Conservation (phyloP, 2,329 filamentous ascomycete genomes). For the Incumbomyces lentus region DNA sequence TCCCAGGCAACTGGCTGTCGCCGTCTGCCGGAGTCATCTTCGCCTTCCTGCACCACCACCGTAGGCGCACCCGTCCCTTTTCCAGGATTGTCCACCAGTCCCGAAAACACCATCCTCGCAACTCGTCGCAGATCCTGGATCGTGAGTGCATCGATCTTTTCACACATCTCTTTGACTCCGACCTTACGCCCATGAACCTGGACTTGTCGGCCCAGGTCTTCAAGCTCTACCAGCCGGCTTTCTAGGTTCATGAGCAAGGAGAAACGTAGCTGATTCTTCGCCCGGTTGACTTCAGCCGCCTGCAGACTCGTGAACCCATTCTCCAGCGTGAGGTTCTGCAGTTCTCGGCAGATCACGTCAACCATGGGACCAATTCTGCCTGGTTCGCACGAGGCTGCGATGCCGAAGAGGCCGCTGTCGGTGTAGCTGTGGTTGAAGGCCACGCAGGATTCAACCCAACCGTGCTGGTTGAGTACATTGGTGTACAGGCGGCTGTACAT, state of each 20-base stretch:
- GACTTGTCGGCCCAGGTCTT: conserved; percentile 88
- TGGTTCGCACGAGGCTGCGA: conserved; percentile 75
- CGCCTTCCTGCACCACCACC: conserved; percentile 85
- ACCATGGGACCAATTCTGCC: conserved; percentile 72
- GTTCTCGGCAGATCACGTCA: conserved; percentile 87
- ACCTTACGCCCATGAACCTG: conserved; percentile 94
- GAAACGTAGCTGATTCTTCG: conserved; percentile 91
- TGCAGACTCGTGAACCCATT: conserved; percentile 63
- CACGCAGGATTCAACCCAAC: conserved; percentile 92
- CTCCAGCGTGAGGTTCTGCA: conserved; percentile 66
- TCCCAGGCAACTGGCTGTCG: conserved; percentile 64
- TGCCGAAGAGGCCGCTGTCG: conserved; percentile 89
- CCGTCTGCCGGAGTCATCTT: conserved; percentile 57
- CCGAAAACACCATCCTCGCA: conserved; percentile 66
- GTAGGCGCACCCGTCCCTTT: conserved; percentile 79
- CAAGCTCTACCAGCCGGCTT: conserved; percentile 91
- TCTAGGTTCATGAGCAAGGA: conserved; percentile 95
- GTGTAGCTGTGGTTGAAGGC: conserved; percentile 98
- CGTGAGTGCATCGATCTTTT: conserved; percentile 70
- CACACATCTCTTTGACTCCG: conserved; percentile 86
- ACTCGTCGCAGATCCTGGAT: conserved; percentile 73
- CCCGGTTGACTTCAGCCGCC: conserved; percentile 69
- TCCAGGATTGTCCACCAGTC: conserved; percentile 63
- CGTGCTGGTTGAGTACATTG: conserved; percentile 93
- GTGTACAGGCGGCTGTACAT: conserved; percentile 99